phyloP scores from a whole-genome alignment of 1,139 yeast genomes.

The Pichia cactophila region DNA sequence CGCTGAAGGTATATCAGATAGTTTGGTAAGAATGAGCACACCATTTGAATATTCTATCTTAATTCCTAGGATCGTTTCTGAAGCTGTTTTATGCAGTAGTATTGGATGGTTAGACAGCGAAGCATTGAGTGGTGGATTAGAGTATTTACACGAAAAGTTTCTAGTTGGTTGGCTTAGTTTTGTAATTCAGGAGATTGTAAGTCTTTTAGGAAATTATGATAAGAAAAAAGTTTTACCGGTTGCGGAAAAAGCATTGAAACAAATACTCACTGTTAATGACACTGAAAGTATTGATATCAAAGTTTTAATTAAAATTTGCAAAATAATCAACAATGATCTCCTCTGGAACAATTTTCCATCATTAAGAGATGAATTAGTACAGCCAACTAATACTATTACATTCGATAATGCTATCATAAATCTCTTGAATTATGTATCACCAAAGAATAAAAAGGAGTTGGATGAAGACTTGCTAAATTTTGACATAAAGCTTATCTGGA shows the following conservation, averaged over 20 bases:
- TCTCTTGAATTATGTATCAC: slow-evolving; percentile 1
- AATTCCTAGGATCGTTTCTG: slow-evolving; percentile 68
- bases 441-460: background rate
- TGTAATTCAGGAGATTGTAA: slow-evolving; percentile 28
- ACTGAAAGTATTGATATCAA: slow-evolving; percentile 21
- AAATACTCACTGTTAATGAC: slow-evolving; percentile 15
- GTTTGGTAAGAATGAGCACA: slow-evolving; percentile 57
- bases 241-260: slow-evolving; percentile 15
- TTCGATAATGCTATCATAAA: slow-evolving; percentile 1
- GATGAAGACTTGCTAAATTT: background rate
- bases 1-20: slow-evolving; percentile 82
- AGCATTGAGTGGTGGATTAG: slow-evolving; percentile 47
- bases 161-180: slow-evolving; percentile 39
- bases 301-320: slow-evolving; percentile 16
- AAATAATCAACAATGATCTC: slow-evolving; percentile 15
- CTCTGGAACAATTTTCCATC: slow-evolving; percentile 8
- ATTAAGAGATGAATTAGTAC: background rate
- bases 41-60: slow-evolving; percentile 62
- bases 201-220: background rate
- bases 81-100: slow-evolving; percentile 58
- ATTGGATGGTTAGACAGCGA: slow-evolving; percentile 45
- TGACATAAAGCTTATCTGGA: slow-evolving; percentile 11
- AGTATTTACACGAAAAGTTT: slow-evolving; percentile 58
- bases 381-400: background rate
- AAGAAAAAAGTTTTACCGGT: slow-evolving; percentile 5